Evolutionary conservation across 768 basidiomycete species (phyloP).

Genomic region (Trametes sanguinea): DNA sequence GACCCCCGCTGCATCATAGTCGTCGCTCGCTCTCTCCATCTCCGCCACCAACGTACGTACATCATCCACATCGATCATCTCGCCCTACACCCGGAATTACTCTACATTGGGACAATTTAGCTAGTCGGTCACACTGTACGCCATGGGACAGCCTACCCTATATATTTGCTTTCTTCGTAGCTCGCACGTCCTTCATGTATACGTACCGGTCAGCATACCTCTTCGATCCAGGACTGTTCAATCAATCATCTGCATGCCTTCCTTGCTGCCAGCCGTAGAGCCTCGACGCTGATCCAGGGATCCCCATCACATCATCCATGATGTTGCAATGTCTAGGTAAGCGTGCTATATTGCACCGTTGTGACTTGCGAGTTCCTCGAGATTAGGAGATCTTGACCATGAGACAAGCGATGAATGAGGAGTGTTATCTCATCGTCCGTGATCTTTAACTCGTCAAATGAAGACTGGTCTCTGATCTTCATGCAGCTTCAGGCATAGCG

Average conservation of each 20-base stretch:
- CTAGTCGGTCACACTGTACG: conserved; percentile 17
- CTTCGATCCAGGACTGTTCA: neutral
- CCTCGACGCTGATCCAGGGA: too few species aligned
- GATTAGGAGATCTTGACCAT: too few species aligned
- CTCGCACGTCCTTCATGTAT: conserved; percentile 9
- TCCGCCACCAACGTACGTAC: neutral
- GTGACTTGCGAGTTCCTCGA: too few species aligned
- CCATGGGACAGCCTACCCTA: conserved; percentile 22
- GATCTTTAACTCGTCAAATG: too few species aligned
- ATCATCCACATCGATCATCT: neutral
- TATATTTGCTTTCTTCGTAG: conserved; percentile 14
- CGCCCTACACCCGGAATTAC: neutral
- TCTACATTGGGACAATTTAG: conserved; percentile 16
- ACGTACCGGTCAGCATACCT: conserved; percentile 10
- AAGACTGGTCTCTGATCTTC: too few species aligned
- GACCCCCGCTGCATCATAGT: conserved; percentile 11
- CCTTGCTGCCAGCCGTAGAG: too few species aligned
- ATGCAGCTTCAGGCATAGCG: too few species aligned
- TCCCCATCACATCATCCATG: too few species aligned
- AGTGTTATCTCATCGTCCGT: too few species aligned
- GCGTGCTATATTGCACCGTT: too few species aligned
- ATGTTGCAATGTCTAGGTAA: too few species aligned
- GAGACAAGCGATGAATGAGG: too few species aligned
- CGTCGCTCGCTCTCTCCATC: neutral
- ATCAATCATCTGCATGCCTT: neutral